A percentile compares a stretch with the other conserved stretches of the same genome.
Evolutionary conservation across 2,329 filamentous ascomycete species (phyloP).

Genomic region (Didymella keratinophila): DNA sequence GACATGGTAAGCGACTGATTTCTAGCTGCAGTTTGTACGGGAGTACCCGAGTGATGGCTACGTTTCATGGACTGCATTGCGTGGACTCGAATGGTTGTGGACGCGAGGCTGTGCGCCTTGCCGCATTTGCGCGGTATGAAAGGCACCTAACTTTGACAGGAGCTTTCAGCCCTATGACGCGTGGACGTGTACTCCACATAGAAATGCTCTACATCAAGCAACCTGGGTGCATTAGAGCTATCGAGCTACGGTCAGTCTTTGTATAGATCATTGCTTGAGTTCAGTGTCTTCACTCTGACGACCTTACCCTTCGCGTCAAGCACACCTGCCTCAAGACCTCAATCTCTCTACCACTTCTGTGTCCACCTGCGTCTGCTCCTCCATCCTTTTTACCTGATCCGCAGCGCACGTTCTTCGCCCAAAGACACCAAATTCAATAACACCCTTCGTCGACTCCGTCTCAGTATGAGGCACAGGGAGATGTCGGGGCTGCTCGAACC

Average conservation of each 20-base stretch:
- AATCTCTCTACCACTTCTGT: background rate
- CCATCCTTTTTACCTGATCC: background rate
- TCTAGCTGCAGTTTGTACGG: background rate
- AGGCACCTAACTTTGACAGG: background rate
- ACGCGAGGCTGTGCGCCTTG: background rate
- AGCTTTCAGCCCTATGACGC: background rate
- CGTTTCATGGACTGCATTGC: conserved; percentile 7
- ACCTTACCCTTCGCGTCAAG: no score
- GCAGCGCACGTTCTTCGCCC: background rate
- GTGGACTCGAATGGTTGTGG: background rate
- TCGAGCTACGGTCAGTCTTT: background rate
- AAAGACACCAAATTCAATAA: background rate
- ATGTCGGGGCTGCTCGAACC: background rate
- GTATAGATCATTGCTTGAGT: background rate
- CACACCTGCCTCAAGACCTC: background rate
- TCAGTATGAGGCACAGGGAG: no score
- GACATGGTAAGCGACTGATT: background rate
- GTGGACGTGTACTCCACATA: background rate
- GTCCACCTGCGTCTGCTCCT: background rate
- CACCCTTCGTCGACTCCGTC: no score
- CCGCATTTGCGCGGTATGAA: background rate
- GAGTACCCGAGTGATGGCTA: background rate
- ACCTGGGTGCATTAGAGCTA: background rate
- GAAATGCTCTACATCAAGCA: background rate
- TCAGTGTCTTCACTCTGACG: background rate